Evolutionary conservation across 106 monocot genomes (phyloP).

Genomic region (Gastrodia elata): DNA sequence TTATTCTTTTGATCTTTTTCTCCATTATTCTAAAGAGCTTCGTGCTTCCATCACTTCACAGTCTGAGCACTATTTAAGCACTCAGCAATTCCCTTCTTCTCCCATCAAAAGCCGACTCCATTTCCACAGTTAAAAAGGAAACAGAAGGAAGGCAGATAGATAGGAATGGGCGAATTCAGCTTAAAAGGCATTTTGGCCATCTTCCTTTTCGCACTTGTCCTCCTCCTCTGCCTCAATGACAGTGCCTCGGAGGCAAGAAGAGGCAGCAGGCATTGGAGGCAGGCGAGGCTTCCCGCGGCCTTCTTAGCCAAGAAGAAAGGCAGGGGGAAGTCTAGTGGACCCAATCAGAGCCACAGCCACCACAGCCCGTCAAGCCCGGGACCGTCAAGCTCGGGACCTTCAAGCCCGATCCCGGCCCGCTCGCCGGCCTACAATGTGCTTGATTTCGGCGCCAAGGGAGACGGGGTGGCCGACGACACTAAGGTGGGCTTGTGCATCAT

Average conservation of each 20-base stretch:
- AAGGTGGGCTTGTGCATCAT: no score
- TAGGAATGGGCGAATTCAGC: slow-evolving; percentile 23
- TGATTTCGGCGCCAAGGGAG: slow-evolving; percentile 78
- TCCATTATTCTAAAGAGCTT: no score
- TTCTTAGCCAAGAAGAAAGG: slow-evolving; percentile 48
- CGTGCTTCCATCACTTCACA: background rate
- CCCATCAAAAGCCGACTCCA: background rate
- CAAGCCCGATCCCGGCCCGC: slow-evolving; percentile 9
- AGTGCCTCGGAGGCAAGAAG: slow-evolving; percentile 40
- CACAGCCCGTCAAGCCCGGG: slow-evolving; percentile 1
- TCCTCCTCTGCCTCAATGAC: slow-evolving; percentile 25
- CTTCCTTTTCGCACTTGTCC: slow-evolving; percentile 36
- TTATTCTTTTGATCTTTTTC: no score
- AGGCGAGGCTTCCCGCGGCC: slow-evolving; percentile 20
- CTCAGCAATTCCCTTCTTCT: background rate
- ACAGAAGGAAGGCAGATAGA: background rate
- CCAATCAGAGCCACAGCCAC: slow-evolving; percentile 6
- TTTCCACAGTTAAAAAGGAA: background rate
- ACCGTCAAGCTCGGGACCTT: slow-evolving; percentile 12
- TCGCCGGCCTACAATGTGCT: slow-evolving; percentile 42
- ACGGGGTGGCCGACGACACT: slow-evolving; percentile 72
- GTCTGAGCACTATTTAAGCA: slow-evolving; percentile 1
- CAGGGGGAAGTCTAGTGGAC: slow-evolving; percentile 26
- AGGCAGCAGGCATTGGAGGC: slow-evolving; percentile 60
- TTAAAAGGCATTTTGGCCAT: slow-evolving; percentile 29